These are phyloP conservation scores for Emiliania huxleyi DNA, from an alignment of 78 protist genomes.

Conservation along the genomic window DNA sequence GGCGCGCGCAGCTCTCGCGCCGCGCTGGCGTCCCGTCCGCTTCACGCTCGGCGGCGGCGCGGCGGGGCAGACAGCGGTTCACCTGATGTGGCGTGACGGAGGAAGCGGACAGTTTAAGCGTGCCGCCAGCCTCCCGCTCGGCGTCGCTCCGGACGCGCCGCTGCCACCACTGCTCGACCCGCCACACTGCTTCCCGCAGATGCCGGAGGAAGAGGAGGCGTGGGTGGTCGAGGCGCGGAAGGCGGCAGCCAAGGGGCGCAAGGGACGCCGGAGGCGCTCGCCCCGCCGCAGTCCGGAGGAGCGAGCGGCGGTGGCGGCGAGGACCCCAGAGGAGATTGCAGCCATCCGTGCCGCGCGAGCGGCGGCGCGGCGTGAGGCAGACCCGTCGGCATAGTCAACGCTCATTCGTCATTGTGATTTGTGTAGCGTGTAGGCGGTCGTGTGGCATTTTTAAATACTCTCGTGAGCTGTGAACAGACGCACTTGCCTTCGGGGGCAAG, in stretches of 20 bases:
- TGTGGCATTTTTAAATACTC: no score
- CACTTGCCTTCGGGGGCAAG: no score
- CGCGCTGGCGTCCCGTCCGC: background rate
- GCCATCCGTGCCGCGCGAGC: background rate
- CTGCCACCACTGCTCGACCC: background rate
- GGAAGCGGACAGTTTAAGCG: background rate
- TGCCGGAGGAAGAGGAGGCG: background rate
- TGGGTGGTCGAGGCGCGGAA: background rate
- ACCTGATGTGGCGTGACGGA: background rate
- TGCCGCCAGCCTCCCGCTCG: background rate
- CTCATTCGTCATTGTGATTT: no score
- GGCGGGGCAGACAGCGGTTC: background rate
- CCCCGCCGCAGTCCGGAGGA: background rate
- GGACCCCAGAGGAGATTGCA: background rate
- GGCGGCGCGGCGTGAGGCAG: no score
- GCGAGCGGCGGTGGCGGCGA: background rate
- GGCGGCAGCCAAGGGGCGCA: background rate
- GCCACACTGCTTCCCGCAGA: background rate
- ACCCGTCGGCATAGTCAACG: no score
- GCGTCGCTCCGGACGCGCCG: background rate
- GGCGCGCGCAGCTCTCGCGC: background rate
- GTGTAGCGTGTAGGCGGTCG: no score
- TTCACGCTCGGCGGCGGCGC: background rate
- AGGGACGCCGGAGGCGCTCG: background rate
- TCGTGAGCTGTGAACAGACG: no score